Evolutionary conservation across 768 basidiomycete species (phyloP), one percentile per base, ranked within the genome.

Genomic region (Hydnomerulius pinastri): DNA sequence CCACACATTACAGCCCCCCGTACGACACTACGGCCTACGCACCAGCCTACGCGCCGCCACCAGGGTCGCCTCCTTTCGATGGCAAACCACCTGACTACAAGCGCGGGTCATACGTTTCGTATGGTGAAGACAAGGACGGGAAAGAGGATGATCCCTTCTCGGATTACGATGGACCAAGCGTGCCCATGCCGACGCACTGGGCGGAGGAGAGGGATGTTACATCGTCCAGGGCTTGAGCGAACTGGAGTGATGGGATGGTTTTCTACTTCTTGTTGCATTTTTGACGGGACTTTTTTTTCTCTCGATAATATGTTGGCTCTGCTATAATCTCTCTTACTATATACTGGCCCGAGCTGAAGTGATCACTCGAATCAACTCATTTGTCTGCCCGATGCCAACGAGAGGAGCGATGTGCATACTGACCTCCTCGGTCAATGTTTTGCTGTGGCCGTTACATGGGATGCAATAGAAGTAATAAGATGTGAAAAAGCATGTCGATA

Each of bases 1-100:
- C 83, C 1, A 58, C 73, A 2, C 77, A 81, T 61, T 87, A 87
- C 66, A 80, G 76, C 56, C 79, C 80, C 5, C 81, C 85, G 0
- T 87, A 85, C 67, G 63, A 73, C 28, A 49, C 41, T 2, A 42
- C 37, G 27, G 46, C 59, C 20, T 67, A 67, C 28, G 12, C 58
- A 13, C 73, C 73, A 44, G 66, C 73, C n/a, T 67, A 77, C 52
- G 70, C 75, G 4, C 76, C 82, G 1, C 82, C 83, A 0, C 51
- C 76, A 0, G 81, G 81, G 11, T 73, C 79, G 8, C 82, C 81
- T 3, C 68, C 70, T n/a, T 54, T 62, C 3, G 73, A 76, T 40
- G 59, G 63, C 18, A 81, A 82, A 61, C 78, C 77, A 1, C 81
- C 81, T 0, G 76, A 72, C 6, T 85, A 84, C 58, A 73, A 69